Percentiles rank a stretch among this genome's conserved stretches.
These are phyloP conservation scores for Helicocarpus griseus DNA, from an alignment of 2,329 filamentous ascomycete species.

Conservation along the genomic window DNA sequence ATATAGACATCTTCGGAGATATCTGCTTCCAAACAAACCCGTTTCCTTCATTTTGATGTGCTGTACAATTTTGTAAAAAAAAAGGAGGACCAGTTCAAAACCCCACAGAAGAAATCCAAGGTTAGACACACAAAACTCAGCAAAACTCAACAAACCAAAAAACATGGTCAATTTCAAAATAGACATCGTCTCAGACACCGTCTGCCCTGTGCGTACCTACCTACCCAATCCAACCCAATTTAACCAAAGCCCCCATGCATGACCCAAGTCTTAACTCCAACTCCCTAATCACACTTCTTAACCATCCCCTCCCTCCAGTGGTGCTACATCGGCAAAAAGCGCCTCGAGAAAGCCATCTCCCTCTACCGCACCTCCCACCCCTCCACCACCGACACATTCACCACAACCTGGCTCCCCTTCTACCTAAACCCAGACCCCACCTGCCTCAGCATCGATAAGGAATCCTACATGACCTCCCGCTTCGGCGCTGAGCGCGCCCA, in stretches of 20 bases:
- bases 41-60: too few relatives aligned
- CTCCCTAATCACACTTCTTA: too few relatives aligned
- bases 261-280: conserved; percentile 9
- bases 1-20: too few relatives aligned
- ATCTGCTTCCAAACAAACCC: too few relatives aligned
- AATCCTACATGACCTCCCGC: conserved; percentile 50
- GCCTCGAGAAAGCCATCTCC: conserved; percentile 61
- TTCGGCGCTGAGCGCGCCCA: conserved; percentile 54
- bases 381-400: conserved; percentile 53
- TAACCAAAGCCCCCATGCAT: too few relatives aligned
- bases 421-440: conserved; percentile 64
- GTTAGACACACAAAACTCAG: background rate
- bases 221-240: background rate
- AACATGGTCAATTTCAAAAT: conserved; percentile 68
- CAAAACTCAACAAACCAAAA: background rate
- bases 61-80: too few relatives aligned
- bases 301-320: conserved; percentile 23
- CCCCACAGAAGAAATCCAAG: background rate
- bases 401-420: conserved; percentile 66
- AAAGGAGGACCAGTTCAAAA: background rate
- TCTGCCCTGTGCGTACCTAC: conserved; percentile 50
- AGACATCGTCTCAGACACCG: conserved; percentile 68
- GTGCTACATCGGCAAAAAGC: conserved; percentile 72
- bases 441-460: conserved; percentile 41
- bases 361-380: conserved; percentile 56